These are phyloP conservation scores for Dothiorella sarmentorum DNA, from an alignment of 2,329 filamentous ascomycete species.

Conservation along the genomic window DNA sequence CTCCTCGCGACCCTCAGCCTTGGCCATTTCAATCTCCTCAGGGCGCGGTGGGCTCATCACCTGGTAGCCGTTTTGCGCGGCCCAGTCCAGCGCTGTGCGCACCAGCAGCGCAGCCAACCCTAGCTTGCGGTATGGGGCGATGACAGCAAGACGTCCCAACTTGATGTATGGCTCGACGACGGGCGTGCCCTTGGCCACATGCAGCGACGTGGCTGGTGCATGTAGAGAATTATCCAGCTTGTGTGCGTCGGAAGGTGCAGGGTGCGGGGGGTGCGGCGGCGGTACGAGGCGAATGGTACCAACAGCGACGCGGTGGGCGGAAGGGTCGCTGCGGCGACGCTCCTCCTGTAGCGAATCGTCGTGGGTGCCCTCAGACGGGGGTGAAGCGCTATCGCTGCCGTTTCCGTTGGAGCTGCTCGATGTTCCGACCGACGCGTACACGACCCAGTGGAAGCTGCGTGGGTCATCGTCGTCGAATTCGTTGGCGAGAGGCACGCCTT, in stretches of 20 bases:
- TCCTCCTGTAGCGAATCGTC: slow-evolving; percentile 34
- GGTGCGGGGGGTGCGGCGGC: slow-evolving; percentile 69
- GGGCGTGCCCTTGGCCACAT: background rate
- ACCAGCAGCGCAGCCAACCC: slow-evolving; percentile 66
- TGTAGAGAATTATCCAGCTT: slow-evolving; percentile 23
- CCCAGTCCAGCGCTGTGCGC: slow-evolving; percentile 65
- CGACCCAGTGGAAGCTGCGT: slow-evolving; percentile 80
- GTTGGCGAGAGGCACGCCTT: slow-evolving; percentile 56
- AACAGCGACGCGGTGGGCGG: slow-evolving; percentile 54
- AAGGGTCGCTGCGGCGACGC: slow-evolving; percentile 28
- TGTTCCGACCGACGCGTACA: slow-evolving; percentile 65
- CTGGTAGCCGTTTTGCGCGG: slow-evolving; percentile 54
- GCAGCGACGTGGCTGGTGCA: background rate
- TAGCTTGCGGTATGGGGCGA: slow-evolving; percentile 61
- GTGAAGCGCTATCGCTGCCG: slow-evolving; percentile 37
- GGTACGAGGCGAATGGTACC: slow-evolving; percentile 79
- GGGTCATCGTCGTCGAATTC: slow-evolving; percentile 81
- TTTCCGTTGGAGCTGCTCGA: slow-evolving; percentile 40
- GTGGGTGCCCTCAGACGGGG: slow-evolving; percentile 31
- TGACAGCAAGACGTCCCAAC: slow-evolving; percentile 72
- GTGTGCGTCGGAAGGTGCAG: slow-evolving; percentile 37
- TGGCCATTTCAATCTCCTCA: slow-evolving; percentile 41
- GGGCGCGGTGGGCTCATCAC: slow-evolving; percentile 40
- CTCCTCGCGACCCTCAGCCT: slow-evolving; percentile 41
- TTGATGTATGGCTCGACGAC: slow-evolving; percentile 72